Conservation (phyloP, 2,329 filamentous ascomycete genomes). For the Fusarium cyanostomum region DNA sequence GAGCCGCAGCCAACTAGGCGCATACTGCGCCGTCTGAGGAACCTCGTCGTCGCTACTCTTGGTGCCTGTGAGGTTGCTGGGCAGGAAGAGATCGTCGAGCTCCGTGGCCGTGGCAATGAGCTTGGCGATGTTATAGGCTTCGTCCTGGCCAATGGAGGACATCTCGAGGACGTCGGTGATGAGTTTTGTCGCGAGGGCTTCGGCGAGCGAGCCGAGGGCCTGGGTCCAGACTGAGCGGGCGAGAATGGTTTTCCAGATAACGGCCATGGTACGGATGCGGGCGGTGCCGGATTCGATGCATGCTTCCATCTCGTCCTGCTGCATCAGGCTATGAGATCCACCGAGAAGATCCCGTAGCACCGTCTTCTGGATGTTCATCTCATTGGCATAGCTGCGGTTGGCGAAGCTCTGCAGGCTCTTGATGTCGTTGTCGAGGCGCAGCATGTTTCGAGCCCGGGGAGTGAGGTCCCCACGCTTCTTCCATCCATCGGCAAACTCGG, state of each 20-base stretch:
- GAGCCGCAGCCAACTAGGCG: conserved; percentile 69
- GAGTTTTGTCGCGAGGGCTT: conserved; percentile 67
- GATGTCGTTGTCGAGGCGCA: conserved; percentile 68
- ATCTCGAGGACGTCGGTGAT: conserved; percentile 70
- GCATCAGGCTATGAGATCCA: conserved; percentile 67
- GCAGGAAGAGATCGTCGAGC: conserved; percentile 68
- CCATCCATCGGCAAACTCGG: conserved; percentile 61
- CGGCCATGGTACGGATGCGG: conserved; percentile 63
- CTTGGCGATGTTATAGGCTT: conserved; percentile 69
- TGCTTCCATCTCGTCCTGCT: conserved; percentile 63
- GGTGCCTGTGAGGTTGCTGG: conserved; percentile 49
- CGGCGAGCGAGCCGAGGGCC: conserved; percentile 67
- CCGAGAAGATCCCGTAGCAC: conserved; percentile 70
- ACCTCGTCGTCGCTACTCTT: conserved; percentile 51
- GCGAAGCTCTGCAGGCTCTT: conserved; percentile 68
- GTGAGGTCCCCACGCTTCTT: conserved; percentile 62
- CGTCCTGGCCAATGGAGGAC: conserved; percentile 68
- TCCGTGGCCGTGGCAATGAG: conserved; percentile 66
- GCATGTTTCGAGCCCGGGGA: conserved; percentile 60
- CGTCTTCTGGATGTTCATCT: conserved; percentile 69
- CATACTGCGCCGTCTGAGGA: conserved; percentile 68
- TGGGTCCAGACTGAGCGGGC: conserved; percentile 70
- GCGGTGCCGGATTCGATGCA: conserved; percentile 63
- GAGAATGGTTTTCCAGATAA: conserved; percentile 66
- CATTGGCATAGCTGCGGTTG: conserved; percentile 68